Conservation (phyloP, 164 flowering plant genomes). For the Liriodendron chinense region DNA sequence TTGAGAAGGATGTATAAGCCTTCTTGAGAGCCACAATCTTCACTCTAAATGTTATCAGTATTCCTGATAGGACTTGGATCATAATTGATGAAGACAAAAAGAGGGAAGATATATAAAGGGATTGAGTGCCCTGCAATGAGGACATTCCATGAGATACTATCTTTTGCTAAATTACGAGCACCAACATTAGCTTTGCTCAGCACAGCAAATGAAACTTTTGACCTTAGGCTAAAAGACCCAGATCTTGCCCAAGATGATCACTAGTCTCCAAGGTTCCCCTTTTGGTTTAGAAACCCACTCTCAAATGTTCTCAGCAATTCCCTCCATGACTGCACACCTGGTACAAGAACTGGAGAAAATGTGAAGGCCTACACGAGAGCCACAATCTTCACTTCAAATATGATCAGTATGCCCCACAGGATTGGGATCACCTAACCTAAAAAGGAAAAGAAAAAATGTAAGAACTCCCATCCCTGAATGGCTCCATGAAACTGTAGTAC, state of each 20-base stretch:
- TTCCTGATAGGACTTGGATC: too few species aligned
- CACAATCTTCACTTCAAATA: neutral
- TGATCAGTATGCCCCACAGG: neutral
- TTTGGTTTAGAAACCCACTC: neutral
- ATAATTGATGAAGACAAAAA: too few species aligned
- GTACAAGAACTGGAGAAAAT: neutral
- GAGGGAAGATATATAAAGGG: too few species aligned
- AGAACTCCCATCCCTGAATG: too few species aligned
- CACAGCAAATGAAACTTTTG: neutral
- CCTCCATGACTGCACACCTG: neutral
- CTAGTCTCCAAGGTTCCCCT: neutral
- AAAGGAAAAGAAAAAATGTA: too few species aligned
- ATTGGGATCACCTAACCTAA: too few species aligned
- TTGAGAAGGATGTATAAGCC: neutral
- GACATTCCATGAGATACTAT: too few species aligned
- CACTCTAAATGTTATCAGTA: neutral
- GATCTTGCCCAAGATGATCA: neutral
- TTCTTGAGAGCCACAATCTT: neutral
- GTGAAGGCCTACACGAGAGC: neutral
- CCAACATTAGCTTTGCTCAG: too few species aligned
- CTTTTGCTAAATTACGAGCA: too few species aligned
- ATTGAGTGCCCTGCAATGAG: too few species aligned
- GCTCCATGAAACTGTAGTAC: too few species aligned
- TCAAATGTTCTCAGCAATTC: neutral
- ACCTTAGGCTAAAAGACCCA: neutral